Evolutionary conservation across 257 asterid genomes (phyloP), one percentile per base, ranked within the genome.

Genomic region (Salvia hispanica): DNA sequence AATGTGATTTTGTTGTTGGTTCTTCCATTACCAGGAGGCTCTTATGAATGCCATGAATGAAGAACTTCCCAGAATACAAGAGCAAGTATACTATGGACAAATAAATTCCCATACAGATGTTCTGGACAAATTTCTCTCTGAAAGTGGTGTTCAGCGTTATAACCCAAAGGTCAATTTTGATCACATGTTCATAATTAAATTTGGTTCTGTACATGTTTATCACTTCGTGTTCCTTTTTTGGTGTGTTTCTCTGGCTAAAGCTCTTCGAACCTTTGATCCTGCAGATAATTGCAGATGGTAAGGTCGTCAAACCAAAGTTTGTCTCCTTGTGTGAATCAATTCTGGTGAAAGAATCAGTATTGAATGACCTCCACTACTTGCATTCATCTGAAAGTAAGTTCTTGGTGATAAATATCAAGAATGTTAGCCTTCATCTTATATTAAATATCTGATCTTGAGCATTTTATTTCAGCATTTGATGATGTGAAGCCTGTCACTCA

Each of bases 401-500:
- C 55, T 64, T 69, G 71, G 64, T 58, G 16, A 52, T 67, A 69
- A 62, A 70, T 73, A 74, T 31, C 7, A 63, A 54, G 65, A 75
- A 47, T 70, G 53, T 53, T 45, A 51, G 12, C 31, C 39, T 48
- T 39, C 57, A 34, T 58, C 70, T 57, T 74, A 70, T 66, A 67
- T 74, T 18, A 67, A 44, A 63, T 78, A 9, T 57, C 74, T 76
- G 61, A 73, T 31, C 44, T 67, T 68, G 64, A 70, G 70, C 67
- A 45, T 61, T 45, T 57, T 4, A 74, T 69, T 77, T 76, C 86
- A 94, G 99, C 97, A 25, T 73, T 80, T 59, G 99, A 91, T 81
- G 96, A 94, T 73, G 67, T 94, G 84, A 94, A 94, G 86, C 99
- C 97, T 0, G 96, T 94, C 78, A 88, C 97, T 77, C 99, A 94